A percentile compares a stretch with the other conserved stretches of the same genome.
Evolutionary conservation across 345 rosid genomes (phyloP).

Genomic region (Excoecaria cochinchinensis): DNA sequence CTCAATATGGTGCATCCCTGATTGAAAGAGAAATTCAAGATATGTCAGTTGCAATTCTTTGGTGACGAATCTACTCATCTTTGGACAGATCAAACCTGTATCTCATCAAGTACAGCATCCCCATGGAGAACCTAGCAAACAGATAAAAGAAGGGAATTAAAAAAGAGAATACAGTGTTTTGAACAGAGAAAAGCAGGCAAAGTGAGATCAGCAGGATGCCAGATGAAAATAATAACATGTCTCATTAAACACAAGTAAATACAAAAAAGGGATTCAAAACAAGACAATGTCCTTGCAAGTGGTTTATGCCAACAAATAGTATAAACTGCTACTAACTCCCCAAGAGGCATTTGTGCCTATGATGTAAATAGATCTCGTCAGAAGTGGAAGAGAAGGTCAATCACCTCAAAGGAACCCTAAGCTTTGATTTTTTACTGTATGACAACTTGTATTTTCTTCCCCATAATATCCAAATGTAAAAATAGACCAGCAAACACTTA

Average conservation of each 20-base stretch:
- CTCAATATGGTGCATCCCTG: constrained; percentile 96
- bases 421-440: background rate
- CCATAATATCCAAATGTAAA: background rate
- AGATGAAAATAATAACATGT: background rate
- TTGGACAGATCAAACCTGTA: constrained; percentile 44
- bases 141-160: background rate
- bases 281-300: background rate
- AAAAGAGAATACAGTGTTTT: background rate
- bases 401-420: background rate
- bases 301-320: background rate
- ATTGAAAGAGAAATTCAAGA: constrained; percentile 8
- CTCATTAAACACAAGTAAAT: background rate
- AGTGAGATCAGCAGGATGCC: background rate
- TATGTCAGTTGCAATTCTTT: constrained; percentile 12
- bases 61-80: background rate
- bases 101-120: constrained; percentile 84
- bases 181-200: background rate
- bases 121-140: constrained; percentile 82
- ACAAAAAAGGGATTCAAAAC: background rate
- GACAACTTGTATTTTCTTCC: background rate
- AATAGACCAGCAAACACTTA: background rate
- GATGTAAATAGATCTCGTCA: background rate
- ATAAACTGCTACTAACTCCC: background rate
- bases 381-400: background rate
- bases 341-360: background rate